A percentile compares a stretch with the other conserved stretches of the same genome.
These are phyloP conservation scores for Anethum foeniculum DNA, from an alignment of 140 eudicot species.

Conservation along the genomic window DNA sequence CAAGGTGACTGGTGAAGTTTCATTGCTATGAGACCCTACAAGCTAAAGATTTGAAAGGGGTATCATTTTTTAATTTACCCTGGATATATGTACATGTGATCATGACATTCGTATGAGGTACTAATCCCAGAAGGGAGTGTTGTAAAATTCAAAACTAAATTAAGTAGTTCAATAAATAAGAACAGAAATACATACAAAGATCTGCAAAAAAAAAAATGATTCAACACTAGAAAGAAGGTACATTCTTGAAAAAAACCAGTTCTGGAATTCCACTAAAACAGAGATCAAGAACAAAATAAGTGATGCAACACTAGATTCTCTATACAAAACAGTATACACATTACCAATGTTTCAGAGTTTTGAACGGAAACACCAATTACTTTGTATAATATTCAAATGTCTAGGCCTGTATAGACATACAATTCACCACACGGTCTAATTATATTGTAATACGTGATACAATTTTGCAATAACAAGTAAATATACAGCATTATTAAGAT, in stretches of 20 bases:
- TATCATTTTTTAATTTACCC: background rate
- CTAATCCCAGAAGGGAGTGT: background rate
- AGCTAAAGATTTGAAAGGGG: background rate
- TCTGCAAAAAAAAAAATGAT: too few species aligned
- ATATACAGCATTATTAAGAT: background rate
- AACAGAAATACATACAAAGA: background rate
- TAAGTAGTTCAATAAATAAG: background rate
- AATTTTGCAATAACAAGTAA: background rate
- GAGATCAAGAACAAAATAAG: background rate
- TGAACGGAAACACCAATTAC: background rate
- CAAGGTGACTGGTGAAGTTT: background rate
- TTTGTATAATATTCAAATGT: background rate
- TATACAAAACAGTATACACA: background rate
- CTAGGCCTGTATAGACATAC: background rate
- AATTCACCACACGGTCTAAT: background rate
- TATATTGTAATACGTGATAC: background rate
- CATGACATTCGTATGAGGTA: background rate
- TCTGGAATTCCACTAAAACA: background rate
- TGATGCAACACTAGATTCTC: background rate
- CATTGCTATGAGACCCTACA: background rate
- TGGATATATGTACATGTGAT: background rate
- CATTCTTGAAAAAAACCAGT: background rate
- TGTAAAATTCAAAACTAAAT: background rate
- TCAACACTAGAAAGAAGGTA: background rate
- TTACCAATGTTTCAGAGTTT: background rate